These are phyloP conservation scores for Phytopythium aichiense DNA, from an alignment of 352 stramenopile species.

Conservation along the genomic window DNA sequence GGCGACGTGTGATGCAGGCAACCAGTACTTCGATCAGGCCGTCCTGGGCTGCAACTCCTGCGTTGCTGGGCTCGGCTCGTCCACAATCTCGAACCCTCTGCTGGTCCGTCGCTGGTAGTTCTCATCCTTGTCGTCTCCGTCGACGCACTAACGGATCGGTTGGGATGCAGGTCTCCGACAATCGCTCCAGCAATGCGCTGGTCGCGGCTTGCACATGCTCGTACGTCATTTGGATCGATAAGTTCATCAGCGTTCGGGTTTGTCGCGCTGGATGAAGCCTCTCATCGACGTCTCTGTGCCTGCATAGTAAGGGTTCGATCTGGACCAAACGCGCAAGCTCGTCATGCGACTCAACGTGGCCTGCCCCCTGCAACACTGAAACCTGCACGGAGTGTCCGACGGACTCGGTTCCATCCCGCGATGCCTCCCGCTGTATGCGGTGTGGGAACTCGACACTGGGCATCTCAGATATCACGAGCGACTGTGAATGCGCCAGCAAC, in stretches of 20 bases:
- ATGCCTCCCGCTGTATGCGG: conserved; percentile 41
- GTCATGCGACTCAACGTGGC: conserved; percentile 55
- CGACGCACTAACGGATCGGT: background rate
- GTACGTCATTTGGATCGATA: background rate
- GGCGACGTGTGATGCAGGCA: conserved; percentile 23
- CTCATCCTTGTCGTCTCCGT: background rate
- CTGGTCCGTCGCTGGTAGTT: conserved; percentile 22
- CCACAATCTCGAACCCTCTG: conserved; percentile 23
- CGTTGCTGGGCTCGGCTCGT: conserved; percentile 24
- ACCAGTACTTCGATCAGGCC: conserved; percentile 54
- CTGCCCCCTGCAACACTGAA: conserved; percentile 46
- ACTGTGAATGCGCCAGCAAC: conserved; percentile 47
- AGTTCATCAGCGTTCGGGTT: background rate
- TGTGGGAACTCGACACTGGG: conserved; percentile 65
- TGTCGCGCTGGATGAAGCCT: background rate
- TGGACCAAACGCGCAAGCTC: conserved; percentile 20
- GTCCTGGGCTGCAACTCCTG: conserved; percentile 58
- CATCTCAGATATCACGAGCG: conserved; percentile 16
- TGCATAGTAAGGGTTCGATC: conserved; percentile 14
- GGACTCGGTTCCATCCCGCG: conserved; percentile 33
- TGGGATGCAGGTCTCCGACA: conserved; percentile 31
- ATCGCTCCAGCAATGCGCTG: conserved; percentile 15
- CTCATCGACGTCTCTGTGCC: background rate
- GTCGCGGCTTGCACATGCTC: conserved; percentile 26
- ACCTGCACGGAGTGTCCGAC: conserved; percentile 35